A percentile compares a stretch with the other conserved stretches of the same genome.
phyloP scores from a whole-genome alignment of 495 filamentous ascomycete species.

The Aspergillus nanangensis region DNA sequence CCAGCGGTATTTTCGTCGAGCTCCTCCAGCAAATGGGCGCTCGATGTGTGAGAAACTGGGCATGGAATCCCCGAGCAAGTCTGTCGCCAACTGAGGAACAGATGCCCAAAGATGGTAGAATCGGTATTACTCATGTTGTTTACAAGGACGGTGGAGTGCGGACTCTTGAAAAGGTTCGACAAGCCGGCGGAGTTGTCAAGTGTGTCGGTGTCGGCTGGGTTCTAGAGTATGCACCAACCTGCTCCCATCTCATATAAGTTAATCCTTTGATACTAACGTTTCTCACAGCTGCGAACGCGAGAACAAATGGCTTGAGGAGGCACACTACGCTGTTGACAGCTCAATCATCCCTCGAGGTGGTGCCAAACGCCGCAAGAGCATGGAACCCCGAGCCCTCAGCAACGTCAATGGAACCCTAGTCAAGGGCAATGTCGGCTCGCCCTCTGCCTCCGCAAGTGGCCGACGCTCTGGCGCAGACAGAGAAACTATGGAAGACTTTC shows the following conservation, averaged over 20 bases:
- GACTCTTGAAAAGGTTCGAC: constrained; percentile 81
- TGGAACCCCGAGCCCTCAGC: constrained; percentile 78
- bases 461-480: constrained; percentile 31
- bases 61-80: constrained; percentile 64
- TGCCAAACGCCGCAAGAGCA: constrained; percentile 77
- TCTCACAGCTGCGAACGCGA: constrained; percentile 68
- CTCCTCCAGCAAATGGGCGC: constrained; percentile 83
- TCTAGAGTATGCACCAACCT: constrained; percentile 60
- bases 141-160: constrained; percentile 89
- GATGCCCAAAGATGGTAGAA: constrained; percentile 42
- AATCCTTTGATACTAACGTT: constrained; percentile 20
- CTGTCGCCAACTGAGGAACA: constrained; percentile 26
- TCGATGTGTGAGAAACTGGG: constrained; percentile 76
- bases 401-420: constrained; percentile 65
- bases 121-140: constrained; percentile 91
- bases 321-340: constrained; percentile 66
- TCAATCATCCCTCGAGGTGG: constrained; percentile 70
- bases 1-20: constrained; percentile 77
- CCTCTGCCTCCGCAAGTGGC: too few relatives aligned
- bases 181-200: constrained; percentile 67
- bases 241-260: background rate
- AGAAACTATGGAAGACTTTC: constrained; percentile 28
- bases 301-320: constrained; percentile 68
- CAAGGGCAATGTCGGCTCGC: constrained; percentile 22
- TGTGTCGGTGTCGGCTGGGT: constrained; percentile 89